phyloP scores from a whole-genome alignment of 371 early-diverging fungal genomes.

The Mortierella sp. region DNA sequence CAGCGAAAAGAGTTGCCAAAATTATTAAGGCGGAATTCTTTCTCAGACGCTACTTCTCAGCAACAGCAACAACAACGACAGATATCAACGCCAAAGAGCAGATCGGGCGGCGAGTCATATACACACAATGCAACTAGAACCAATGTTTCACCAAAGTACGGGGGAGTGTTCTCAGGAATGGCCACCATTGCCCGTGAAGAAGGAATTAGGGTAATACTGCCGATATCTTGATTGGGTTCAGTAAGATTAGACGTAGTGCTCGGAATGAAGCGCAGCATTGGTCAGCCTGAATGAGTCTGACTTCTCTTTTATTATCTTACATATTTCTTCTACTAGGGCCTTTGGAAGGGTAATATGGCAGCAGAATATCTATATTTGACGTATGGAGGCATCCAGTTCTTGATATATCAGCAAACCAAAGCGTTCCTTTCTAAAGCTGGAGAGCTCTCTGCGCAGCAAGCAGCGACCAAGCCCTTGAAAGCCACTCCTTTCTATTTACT shows the following conservation, averaged over 20 bases:
- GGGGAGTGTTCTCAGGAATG: slow-evolving; percentile 65
- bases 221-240: neutral
- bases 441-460: slow-evolving; percentile 7
- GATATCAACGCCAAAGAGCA: neutral
- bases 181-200: slow-evolving; percentile 77
- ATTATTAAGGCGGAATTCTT: slow-evolving; percentile 10
- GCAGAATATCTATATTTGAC: slow-evolving; percentile 92
- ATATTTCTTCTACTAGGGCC: slow-evolving; percentile 63
- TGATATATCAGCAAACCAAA: slow-evolving; percentile 74
- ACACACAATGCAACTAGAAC: slow-evolving; percentile 22
- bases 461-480: neutral
- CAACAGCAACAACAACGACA: neutral
- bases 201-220: slow-evolving; percentile 67
- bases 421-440: slow-evolving; percentile 38
- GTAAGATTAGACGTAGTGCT: neutral
- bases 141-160: slow-evolving; percentile 61
- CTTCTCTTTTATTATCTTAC: neutral
- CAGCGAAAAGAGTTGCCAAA: slow-evolving; percentile 42
- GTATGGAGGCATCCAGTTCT: slow-evolving; percentile 92
- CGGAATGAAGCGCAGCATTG: neutral
- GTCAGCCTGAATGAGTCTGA: neutral
- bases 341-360: slow-evolving; percentile 96
- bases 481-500: neutral
- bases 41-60: neutral
- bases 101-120: neutral